Evolutionary conservation across 2,329 filamentous ascomycete species (phyloP), one percentile per base, ranked within the genome.

Genomic region (Epichloe scottii): DNA sequence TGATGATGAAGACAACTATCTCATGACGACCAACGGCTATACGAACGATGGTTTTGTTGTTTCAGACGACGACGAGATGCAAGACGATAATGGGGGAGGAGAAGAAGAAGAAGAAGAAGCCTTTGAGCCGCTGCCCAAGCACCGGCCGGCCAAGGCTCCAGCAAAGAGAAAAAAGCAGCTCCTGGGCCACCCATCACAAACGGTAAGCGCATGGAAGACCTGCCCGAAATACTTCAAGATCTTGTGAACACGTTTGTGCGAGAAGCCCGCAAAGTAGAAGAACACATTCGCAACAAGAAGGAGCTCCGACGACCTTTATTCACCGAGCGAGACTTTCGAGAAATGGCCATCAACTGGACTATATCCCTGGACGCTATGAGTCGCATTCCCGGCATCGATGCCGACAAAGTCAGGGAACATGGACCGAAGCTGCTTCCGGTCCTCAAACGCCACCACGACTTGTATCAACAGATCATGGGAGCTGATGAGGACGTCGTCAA

Each of bases 281-380:
- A 82, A 58, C 69, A 73, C 1, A 71, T 90, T 23, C 77, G 84
- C 58, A 78, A 80, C 55, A 71, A 71, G 23, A 78, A 78, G 48
- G 70, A 72, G 4, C 66, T 85, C 34, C 75, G 78, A 8, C 70
- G 72, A 21, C 74, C 77, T 4, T 70, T 84, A 0, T 93, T 93
- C 62, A 82, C 80, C 0, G 83, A 89, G 54, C 74, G 73, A 21
- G 74, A 87, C 14, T 75, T 89, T 48, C 79, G 82, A 37, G 77
- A 84, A 57, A 90, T 93, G 84, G 83, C 79, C 12, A 79, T 89
- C 47, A 67, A 73, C 35, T 85, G 85, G 72, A 86, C 85, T 1
- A 73, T 70, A 7, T 79, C 72, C 8, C 59, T 79, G 10, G 74
- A 78, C 15, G 70, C 80, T 52, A 85, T 93, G 80, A 69, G 67